Percentiles rank a stretch among this genome's conserved stretches.
phyloP scores from a whole-genome alignment of 148 eudicot species.

The Diospyros lotus region DNA sequence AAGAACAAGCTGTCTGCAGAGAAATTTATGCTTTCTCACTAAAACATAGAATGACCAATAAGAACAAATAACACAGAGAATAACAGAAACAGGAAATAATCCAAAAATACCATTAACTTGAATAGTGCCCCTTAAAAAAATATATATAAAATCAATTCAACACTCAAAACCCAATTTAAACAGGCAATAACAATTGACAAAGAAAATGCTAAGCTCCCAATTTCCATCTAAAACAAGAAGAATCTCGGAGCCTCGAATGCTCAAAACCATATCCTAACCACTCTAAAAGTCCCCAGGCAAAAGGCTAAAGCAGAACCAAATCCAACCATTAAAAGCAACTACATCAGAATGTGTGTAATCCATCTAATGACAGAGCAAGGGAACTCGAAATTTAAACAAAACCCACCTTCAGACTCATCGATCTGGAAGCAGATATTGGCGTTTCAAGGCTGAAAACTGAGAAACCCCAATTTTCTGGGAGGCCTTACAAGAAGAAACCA shows the following conservation, averaged over 20 bases:
- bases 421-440: conserved; percentile 1
- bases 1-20: not conserved
- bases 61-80: not conserved
- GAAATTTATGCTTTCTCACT: not conserved
- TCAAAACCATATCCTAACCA: not conserved
- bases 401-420: conserved; percentile 10
- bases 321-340: not conserved
- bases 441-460: not conserved
- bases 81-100: not conserved
- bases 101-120: not conserved
- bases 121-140: not conserved
- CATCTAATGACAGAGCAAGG: not conserved
- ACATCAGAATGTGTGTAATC: not conserved
- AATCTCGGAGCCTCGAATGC: not conserved
- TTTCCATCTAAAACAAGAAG: not conserved
- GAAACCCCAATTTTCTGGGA: not conserved
- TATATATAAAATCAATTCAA: conserved; percentile 5
- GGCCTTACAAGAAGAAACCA: not conserved
- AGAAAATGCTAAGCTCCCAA: not conserved
- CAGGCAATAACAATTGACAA: not conserved
- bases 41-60: not conserved
- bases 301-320: no score
- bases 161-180: not conserved
- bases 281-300: no score
- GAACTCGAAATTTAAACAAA: not conserved